Evolutionary conservation across 441 rosid species (phyloP).

Genomic region (Populus tomentosa): DNA sequence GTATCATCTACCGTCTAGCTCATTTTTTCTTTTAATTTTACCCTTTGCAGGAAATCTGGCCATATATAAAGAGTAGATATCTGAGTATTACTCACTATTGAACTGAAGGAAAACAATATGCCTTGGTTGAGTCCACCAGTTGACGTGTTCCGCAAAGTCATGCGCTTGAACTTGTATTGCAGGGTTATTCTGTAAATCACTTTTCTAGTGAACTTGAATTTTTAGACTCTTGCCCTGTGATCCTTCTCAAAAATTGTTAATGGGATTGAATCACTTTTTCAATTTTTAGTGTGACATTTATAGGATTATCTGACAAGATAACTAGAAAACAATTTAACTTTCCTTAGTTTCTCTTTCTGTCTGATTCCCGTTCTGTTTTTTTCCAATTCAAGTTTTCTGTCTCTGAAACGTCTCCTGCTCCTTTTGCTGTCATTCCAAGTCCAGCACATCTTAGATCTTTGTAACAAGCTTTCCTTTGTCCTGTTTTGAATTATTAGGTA

Average conservation of each 20-base stretch:
- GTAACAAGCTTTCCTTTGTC: neutral
- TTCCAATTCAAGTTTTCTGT: neutral
- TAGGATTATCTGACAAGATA: slow-evolving; percentile 32
- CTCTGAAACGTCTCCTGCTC: neutral
- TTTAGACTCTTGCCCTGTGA: neutral
- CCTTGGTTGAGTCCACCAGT: slow-evolving; percentile 49
- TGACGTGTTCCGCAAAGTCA: slow-evolving; percentile 47
- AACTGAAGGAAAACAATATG: slow-evolving; percentile 36
- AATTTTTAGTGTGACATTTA: slow-evolving; percentile 35
- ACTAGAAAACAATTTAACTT: slow-evolving; percentile 5
- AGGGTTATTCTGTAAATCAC: slow-evolving; percentile 59
- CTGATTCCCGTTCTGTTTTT: neutral
- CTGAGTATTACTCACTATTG: slow-evolving; percentile 13
- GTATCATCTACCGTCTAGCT: too few species aligned
- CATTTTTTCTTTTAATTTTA: neutral
- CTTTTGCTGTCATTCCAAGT: slow-evolving; percentile 1
- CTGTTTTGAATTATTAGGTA: slow-evolving; percentile 14
- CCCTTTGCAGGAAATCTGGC: slow-evolving; percentile 25
- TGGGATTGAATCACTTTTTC: slow-evolving; percentile 39
- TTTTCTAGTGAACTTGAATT: slow-evolving; percentile 5
- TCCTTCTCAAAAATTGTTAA: slow-evolving; percentile 18
- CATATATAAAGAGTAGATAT: neutral
- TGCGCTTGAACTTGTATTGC: slow-evolving; percentile 59
- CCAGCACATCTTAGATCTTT: slow-evolving; percentile 16
- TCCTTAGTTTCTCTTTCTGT: slow-evolving; percentile 3